These are phyloP conservation scores for Pythium dissotocum DNA, from an alignment of 352 stramenopile species.

Conservation along the genomic window DNA sequence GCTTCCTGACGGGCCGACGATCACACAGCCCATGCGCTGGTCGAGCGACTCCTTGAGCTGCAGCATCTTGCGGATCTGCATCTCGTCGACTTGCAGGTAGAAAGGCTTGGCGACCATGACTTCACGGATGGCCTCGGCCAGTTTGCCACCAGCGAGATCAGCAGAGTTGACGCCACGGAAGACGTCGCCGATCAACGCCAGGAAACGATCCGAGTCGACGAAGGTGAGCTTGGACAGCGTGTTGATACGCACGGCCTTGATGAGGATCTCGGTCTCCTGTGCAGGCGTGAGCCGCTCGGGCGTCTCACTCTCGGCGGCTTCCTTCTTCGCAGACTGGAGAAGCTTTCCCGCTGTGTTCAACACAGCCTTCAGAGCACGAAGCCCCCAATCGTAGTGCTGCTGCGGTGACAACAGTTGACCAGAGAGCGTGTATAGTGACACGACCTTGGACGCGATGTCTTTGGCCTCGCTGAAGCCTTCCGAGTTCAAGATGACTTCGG, in stretches of 20 bases:
- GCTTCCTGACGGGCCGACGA: slow-evolving; percentile 92
- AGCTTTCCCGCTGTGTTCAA: slow-evolving; percentile 94
- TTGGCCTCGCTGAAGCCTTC: slow-evolving; percentile 87
- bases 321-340: slow-evolving; percentile 80
- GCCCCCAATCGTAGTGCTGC: slow-evolving; percentile 91
- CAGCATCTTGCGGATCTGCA: slow-evolving; percentile 94
- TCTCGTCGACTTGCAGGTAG: slow-evolving; percentile 84
- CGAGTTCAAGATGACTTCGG: slow-evolving; percentile 81
- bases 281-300: slow-evolving; percentile 49
- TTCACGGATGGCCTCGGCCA: slow-evolving; percentile 85
- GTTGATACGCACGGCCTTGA: slow-evolving; percentile 95
- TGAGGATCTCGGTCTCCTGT: slow-evolving; percentile 91
- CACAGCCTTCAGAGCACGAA: slow-evolving; percentile 91
- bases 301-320: slow-evolving; percentile 35
- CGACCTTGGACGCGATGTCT: slow-evolving; percentile 77
- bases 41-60: slow-evolving; percentile 95
- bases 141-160: slow-evolving; percentile 79
- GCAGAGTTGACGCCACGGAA: slow-evolving; percentile 88
- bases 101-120: slow-evolving; percentile 92
- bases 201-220: slow-evolving; percentile 87
- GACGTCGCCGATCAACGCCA: slow-evolving; percentile 92
- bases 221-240: slow-evolving; percentile 96
- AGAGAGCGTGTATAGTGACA: slow-evolving; percentile 78
- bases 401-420: slow-evolving; percentile 72
- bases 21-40: slow-evolving; percentile 94